A percentile compares a stretch with the other conserved stretches of the same genome.
Evolutionary conservation across 225 moss, liverwort and hornwort genomes (phyloP).

Genomic region (Straminergon stramineum): DNA sequence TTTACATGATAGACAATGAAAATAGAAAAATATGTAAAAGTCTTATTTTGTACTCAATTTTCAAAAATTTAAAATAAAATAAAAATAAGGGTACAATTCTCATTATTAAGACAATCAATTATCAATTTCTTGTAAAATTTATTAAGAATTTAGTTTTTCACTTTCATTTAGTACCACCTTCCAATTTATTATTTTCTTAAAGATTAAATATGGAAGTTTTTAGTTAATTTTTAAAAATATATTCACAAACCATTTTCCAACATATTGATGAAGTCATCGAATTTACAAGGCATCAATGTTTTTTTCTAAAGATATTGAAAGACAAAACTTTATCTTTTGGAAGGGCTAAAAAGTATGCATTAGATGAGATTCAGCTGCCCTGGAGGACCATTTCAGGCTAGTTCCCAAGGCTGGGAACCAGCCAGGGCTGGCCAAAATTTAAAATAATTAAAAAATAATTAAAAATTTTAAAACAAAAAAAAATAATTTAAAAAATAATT

Average conservation of each 20-base stretch:
- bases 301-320: neutral
- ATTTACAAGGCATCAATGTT: rapidly evolving
- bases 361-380: too few species aligned
- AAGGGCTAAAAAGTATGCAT: neutral
- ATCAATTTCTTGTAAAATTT: neutral
- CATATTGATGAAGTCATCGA: neutral
- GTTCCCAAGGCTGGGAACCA: too few species aligned
- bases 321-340: neutral
- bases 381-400: too few species aligned
- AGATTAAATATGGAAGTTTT: neutral
- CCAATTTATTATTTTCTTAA: neutral
- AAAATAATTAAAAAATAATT: too few species aligned
- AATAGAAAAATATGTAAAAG: neutral
- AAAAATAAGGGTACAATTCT: neutral
- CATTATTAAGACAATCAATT: neutral
- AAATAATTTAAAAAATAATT: too few species aligned
- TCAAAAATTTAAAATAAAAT: neutral
- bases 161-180: neutral
- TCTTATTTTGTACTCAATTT: neutral
- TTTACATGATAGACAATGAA: rapidly evolving
- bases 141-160: too few species aligned
- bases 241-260: neutral
- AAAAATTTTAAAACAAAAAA: too few species aligned
- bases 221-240: neutral
- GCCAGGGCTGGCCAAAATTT: too few species aligned